Base-by-base conservation (phyloP, 1,139 yeast genomes). In the Tardiomyces blankii region DNA sequence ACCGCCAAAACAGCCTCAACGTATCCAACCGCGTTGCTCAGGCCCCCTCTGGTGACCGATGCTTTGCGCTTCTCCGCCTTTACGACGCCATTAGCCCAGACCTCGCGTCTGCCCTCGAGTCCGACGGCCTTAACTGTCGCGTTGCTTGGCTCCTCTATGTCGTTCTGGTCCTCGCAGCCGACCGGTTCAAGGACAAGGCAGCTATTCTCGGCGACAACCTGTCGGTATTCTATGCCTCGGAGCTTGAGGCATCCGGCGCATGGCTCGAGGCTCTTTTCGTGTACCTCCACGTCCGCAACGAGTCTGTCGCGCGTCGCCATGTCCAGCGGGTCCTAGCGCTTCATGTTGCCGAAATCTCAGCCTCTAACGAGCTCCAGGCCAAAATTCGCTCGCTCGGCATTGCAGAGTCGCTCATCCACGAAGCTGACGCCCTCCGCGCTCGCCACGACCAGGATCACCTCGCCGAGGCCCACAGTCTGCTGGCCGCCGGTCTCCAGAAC, bases 221-320 rank as follows among this genome's bases (percentile, higher is more conserved):
- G 27, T 69, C 80, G 6, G 51, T 67, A 8, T 54, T 64, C 9
- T 78, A 80, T 59, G 82, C 83, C 4, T 66, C 72, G 40, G 75
- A 78, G 49, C 67, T 85, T 40, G 72, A 69, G 45, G 54, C 65
- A 11, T 56, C 61, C n/a, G 75, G 74, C 0, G 61, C 74, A 45
- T 73, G 77, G 74, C 69, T 70, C 49, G 85, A 82, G 54, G 74
- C 91, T 0, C 51, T 83, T 2, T 82, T 74, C 58, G 79, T 82
- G 1, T 67, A 74, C 44, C 67, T 80, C 13, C 83, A 80, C 56
- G 58, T 82, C 25, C 53, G 58, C 1, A 63, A 70, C 50, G 80
- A 78, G 50, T 60, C 56, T 2, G 57, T 65, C 1, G 70, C 76
- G 2, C 62, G 67, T 48, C 57, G 61, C 6, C 59, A 61, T 11